Conservation (phyloP, 176 grass and related monocot species). For the Paspalum notatum region DNA sequence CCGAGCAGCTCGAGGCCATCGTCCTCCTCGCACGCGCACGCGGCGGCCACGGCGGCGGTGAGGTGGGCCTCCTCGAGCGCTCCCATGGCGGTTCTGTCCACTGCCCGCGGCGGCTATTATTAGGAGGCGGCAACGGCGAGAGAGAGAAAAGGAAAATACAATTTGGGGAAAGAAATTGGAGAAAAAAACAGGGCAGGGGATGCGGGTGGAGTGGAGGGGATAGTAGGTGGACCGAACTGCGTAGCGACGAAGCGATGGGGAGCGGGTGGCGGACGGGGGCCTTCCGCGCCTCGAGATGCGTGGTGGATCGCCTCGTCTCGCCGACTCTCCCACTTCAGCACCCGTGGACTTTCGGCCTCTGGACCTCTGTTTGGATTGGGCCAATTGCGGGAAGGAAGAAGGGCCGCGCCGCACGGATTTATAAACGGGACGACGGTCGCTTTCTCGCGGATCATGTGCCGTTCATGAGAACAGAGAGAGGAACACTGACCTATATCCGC, state of each 20-base stretch:
- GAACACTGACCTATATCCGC: too few species aligned
- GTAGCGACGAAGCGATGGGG: background rate
- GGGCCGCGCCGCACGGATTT: background rate
- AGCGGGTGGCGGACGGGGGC: background rate
- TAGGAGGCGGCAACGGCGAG: constrained; percentile 30
- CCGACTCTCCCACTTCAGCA: background rate
- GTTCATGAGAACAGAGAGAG: too few species aligned
- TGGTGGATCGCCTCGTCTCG: background rate
- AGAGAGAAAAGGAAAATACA: too few species aligned
- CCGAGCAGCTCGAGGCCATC: constrained; percentile 31
- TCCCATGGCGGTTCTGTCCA: constrained; percentile 52
- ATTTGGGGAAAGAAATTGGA: background rate
- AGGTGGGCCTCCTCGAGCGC: constrained; percentile 74
- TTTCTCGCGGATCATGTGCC: too few species aligned
- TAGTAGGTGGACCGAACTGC: constrained; percentile 23
- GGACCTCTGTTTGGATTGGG: background rate
- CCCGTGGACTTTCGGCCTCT: background rate
- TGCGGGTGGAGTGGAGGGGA: too few species aligned
- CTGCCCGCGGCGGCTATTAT: constrained; percentile 41
- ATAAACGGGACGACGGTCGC: too few species aligned
- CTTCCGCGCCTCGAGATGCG: background rate
- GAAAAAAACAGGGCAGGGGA: background rate
- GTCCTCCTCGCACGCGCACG: constrained; percentile 48
- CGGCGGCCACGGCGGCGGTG: constrained; percentile 31
- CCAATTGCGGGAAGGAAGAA: background rate